Evolutionary conservation across 768 basidiomycete genomes (phyloP), one percentile per base, ranked within the genome.

Genomic region (Amanita phalloides): DNA sequence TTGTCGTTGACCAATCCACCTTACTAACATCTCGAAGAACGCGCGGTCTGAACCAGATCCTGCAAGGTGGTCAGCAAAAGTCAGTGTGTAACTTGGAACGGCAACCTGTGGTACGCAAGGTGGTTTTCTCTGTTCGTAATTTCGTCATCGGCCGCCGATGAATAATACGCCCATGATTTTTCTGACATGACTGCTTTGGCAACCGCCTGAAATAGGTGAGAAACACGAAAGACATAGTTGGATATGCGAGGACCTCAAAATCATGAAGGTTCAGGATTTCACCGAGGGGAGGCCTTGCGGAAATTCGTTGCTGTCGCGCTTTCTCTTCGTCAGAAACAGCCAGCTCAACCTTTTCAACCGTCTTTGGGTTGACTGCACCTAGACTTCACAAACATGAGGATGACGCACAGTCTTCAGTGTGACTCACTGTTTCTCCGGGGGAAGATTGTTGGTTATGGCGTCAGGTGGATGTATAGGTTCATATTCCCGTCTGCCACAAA

Each of bases 101-200:
- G 11, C 21, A 26, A 85, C 89, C 94, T 77, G 58, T 97, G 94
- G 62, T 86, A 98, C 2, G 93, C 94, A 48, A 82, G 75, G 55
- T 90, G 90, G 59, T 96, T 96, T 66, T 95, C 92, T 45, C 92
- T 76, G 54, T 77, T 71, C 28, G 91, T 93, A 42, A 93, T 90
- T 66, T 96, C 92, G 58, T 97, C 94, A 62, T 97, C 95, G 6
- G 95, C 84, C 14, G 92, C 94, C n/a, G 90, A 93, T 0, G 88
- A 91, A 61, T 97, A 94, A 64, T 94, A 94, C 4, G 93, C 94
- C 94, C 94, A 97, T 0, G 90, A 90, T 63, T 90, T 90, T 32
- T 86, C 83, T 1, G 82, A 69, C 73, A 98, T 83, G 9, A 89
- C 84, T 58, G 72, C 72, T 64, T 78, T 86, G 7, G 91, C 93